Evolutionary conservation across 805 yeast species (phyloP).

Genomic region (Metschnikowia baotianmanensis): DNA sequence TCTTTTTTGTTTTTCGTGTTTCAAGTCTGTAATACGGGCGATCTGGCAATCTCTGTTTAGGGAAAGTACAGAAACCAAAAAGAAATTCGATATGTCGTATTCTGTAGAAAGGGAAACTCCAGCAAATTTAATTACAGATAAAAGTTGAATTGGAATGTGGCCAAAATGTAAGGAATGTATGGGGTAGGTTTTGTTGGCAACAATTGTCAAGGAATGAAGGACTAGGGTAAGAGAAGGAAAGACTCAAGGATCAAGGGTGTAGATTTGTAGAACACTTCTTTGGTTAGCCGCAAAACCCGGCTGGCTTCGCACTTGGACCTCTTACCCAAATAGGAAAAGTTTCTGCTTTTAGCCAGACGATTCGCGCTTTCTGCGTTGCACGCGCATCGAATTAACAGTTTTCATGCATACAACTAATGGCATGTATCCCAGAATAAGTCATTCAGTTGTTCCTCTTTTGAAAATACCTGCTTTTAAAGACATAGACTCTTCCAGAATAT

Average conservation of each 20-base stretch:
- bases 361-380: conserved; percentile 6
- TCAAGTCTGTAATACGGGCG: too few relatives aligned
- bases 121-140: not conserved
- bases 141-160: not conserved
- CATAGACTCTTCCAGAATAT: too few relatives aligned
- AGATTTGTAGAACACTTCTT: too few relatives aligned
- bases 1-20: not conserved
- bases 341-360: conserved; percentile 3
- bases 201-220: not conserved
- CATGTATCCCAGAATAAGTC: not conserved
- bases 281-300: not conserved
- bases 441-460: not conserved
- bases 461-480: too few relatives aligned
- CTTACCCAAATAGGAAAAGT: conserved; percentile 3
- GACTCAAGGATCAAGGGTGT: too few relatives aligned
- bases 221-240: not conserved
- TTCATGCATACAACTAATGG: too few relatives aligned
- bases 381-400: not conserved
- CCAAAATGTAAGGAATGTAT: not conserved
- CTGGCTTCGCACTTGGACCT: conserved; percentile 6
- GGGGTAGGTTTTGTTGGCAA: not conserved
- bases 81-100: not conserved
- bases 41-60: too few relatives aligned
- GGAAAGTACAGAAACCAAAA: not conserved
- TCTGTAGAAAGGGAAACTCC: not conserved